Conservation (phyloP, 2,329 filamentous ascomycete species). For the Falciphora oryzae region DNA sequence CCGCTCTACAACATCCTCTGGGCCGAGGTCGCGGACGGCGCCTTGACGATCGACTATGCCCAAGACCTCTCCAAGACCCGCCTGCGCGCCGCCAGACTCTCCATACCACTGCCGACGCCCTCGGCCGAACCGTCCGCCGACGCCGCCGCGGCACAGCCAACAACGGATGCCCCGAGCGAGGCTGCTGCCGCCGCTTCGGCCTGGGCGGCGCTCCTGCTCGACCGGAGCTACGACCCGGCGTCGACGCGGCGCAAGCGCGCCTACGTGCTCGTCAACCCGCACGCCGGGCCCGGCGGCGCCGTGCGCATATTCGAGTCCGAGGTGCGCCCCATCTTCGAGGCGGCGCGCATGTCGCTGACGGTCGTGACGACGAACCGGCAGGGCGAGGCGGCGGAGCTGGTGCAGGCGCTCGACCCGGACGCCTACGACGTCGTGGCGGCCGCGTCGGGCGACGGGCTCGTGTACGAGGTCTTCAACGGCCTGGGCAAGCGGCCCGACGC, state of each 20-base stretch:
- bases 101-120: conserved; percentile 35
- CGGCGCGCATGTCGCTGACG: conserved; percentile 72
- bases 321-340: conserved; percentile 75
- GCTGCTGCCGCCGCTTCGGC: conserved; percentile 36
- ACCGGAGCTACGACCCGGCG: conserved; percentile 64
- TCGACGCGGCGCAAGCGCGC: conserved; percentile 64
- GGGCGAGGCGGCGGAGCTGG: conserved; percentile 76
- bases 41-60: conserved; percentile 69
- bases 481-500: conserved; percentile 73
- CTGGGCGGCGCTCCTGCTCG: conserved; percentile 62
- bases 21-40: conserved; percentile 53
- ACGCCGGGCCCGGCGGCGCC: conserved; percentile 76
- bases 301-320: conserved; percentile 66
- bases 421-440: conserved; percentile 80
- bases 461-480: conserved; percentile 93
- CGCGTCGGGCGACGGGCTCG: conserved; percentile 87
- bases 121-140: neutral
- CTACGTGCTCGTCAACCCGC: conserved; percentile 87
- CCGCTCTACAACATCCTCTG: conserved; percentile 81
- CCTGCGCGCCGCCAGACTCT: conserved; percentile 55
- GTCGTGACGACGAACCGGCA: conserved; percentile 63
- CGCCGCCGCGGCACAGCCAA: neutral
- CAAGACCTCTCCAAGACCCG: conserved; percentile 50
- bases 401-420: conserved; percentile 68
- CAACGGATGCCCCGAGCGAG: conserved; percentile 15